Evolutionary conservation across 78 protist species (phyloP).

Genomic region (Planoprotostelium fungivorum): DNA sequence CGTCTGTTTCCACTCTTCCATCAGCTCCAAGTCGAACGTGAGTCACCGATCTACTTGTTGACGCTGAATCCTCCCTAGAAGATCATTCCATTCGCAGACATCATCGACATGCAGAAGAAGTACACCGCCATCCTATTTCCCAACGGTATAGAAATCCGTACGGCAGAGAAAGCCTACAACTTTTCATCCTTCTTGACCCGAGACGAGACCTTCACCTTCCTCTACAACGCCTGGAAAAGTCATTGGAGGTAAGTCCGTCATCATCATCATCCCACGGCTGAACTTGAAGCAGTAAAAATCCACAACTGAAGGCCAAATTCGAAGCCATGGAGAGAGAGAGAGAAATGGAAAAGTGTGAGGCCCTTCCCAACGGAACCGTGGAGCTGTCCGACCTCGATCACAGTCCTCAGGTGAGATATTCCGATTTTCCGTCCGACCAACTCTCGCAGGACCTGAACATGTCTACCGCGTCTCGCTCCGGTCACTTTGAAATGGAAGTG

Average conservation of each 20-base stretch:
- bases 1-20: not conserved
- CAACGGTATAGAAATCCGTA: not conserved
- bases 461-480: no score
- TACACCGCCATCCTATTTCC: not conserved
- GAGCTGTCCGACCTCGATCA: no score
- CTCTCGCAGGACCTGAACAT: no score
- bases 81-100: not conserved
- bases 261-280: no score
- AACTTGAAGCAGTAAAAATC: not conserved
- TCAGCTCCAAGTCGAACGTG: not conserved
- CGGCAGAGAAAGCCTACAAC: not conserved
- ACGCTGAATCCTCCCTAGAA: not conserved
- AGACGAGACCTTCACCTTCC: not conserved
- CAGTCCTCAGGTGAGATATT: no score
- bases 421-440: no score
- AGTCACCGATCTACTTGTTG: not conserved
- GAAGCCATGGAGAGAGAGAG: not conserved
- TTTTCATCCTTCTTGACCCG: not conserved
- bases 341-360: not conserved
- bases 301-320: not conserved
- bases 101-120: not conserved
- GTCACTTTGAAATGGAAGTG: no score
- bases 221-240: not conserved
- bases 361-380: no score
- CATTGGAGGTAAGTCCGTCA: not conserved